These are phyloP conservation scores for Globisporangium acanthophoron DNA, from an alignment of 352 stramenopile species.

Conservation along the genomic window DNA sequence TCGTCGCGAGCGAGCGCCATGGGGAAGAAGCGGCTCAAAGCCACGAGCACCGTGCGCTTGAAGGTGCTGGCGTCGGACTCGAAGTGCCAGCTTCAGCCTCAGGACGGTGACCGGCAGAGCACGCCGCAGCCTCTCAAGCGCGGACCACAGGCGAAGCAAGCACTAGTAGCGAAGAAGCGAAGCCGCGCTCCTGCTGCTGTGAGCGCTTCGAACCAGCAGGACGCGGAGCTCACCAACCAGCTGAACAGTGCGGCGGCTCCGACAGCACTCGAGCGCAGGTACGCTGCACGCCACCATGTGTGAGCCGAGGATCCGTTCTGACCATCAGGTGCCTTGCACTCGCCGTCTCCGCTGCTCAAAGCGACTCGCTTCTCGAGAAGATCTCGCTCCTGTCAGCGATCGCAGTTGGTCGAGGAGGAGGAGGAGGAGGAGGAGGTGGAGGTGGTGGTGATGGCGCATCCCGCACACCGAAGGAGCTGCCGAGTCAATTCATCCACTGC, in stretches of 20 bases:
- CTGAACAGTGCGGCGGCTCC: not conserved
- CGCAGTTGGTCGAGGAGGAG: not conserved
- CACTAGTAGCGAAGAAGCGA: not conserved
- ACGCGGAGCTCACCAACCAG: conserved; percentile 6
- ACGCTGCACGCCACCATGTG: not conserved
- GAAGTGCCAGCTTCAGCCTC: not conserved
- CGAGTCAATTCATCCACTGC: conserved; percentile 56
- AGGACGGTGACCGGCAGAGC: not conserved
- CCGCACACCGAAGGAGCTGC: conserved; percentile 32
- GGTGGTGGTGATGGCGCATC: not conserved
- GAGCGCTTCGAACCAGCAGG: conserved; percentile 27
- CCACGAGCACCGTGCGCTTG: not conserved
- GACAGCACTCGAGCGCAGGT: not conserved
- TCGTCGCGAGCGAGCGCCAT: not conserved
- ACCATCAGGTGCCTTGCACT: not conserved
- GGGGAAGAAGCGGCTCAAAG: not conserved
- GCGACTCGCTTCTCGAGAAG: conserved; percentile 7
- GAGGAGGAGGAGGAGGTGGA: not conserved
- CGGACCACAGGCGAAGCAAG: not conserved
- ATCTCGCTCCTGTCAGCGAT: conserved; percentile 11
- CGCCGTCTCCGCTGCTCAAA: not conserved
- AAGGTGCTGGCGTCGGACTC: not conserved
- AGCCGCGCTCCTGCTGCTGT: not conserved
- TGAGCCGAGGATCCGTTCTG: not conserved
- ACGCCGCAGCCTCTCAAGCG: not conserved